phyloP scores from a whole-genome alignment of 148 eudicot species.

The Rhododendron ovatum region DNA sequence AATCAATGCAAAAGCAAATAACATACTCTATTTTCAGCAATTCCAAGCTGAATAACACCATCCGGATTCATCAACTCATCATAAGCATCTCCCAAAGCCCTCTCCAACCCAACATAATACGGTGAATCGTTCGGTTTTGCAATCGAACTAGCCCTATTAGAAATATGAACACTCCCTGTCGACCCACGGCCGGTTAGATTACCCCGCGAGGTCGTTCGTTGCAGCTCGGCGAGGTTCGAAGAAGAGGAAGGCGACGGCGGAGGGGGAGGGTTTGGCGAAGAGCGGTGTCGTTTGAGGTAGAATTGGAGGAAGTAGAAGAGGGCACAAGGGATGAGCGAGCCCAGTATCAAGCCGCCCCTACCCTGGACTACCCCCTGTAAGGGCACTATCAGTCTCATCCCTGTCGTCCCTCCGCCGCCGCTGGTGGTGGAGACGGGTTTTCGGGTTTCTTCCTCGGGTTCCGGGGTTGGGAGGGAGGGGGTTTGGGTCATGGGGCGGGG shows the following conservation, averaged over 20 bases:
- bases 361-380: slow-evolving; percentile 85
- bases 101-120: slow-evolving; percentile 65
- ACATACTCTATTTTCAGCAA: slow-evolving; percentile 71
- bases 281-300: slow-evolving; percentile 56
- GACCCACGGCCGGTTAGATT: slow-evolving; percentile 34
- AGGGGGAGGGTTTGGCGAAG: slow-evolving; percentile 26
- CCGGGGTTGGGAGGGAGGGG: background rate
- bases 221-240: slow-evolving; percentile 25
- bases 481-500: slow-evolving; percentile 12
- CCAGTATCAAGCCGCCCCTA: slow-evolving; percentile 68
- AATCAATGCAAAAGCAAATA: background rate
- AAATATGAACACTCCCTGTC: slow-evolving; percentile 32
- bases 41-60: slow-evolving; percentile 77
- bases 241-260: slow-evolving; percentile 21
- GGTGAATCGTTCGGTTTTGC: slow-evolving; percentile 46
- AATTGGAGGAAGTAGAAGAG: slow-evolving; percentile 79
- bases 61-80: slow-evolving; percentile 44
- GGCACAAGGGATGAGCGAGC: slow-evolving; percentile 76
- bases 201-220: slow-evolving; percentile 44
- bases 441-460: slow-evolving; percentile 7
- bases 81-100: slow-evolving; percentile 42
- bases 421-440: background rate
- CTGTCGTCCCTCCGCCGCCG: slow-evolving; percentile 11
- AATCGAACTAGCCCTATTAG: slow-evolving; percentile 45
- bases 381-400: slow-evolving; percentile 79